A percentile compares a stretch with the other conserved stretches of the same genome.
Evolutionary conservation across 1,284 basidiomycete species (phyloP).

Genomic region (Apiotrichum brassicae): DNA sequence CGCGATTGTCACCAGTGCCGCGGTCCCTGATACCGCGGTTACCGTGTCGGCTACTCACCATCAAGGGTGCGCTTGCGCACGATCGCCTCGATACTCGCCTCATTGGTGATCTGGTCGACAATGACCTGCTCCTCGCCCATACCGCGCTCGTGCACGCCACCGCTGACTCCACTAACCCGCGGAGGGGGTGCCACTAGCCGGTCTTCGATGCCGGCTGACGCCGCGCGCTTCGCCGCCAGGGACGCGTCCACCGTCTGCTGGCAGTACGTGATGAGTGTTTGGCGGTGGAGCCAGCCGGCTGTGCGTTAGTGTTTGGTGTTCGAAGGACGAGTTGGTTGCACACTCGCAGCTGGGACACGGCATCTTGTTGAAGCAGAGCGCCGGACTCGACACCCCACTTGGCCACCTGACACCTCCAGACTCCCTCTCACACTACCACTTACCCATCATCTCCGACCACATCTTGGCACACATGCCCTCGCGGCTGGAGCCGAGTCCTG

Average conservation of each 20-base stretch:
- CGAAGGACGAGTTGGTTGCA: neutral
- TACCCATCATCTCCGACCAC: slow-evolving; percentile 77
- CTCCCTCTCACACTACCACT: slow-evolving; percentile 32
- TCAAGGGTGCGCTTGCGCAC: slow-evolving; percentile 69
- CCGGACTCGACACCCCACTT: no score
- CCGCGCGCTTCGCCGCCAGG: slow-evolving; percentile 55
- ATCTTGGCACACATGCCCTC: slow-evolving; percentile 66
- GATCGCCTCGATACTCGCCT: slow-evolving; percentile 71
- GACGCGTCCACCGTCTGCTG: slow-evolving; percentile 63
- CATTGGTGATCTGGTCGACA: slow-evolving; percentile 71
- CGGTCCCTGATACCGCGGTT: no score
- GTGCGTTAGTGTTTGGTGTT: neutral
- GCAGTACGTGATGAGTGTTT: slow-evolving; percentile 72
- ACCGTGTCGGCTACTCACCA: slow-evolving; percentile 58
- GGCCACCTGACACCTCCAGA: no score
- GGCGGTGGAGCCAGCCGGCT: slow-evolving; percentile 79
- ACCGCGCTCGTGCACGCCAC: slow-evolving; percentile 50
- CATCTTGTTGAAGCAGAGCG: no score
- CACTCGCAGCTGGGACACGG: no score
- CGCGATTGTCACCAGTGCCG: no score
- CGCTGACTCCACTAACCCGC: slow-evolving; percentile 13
- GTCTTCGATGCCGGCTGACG: slow-evolving; percentile 15
- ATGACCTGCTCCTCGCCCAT: slow-evolving; percentile 68
- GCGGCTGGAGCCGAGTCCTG: slow-evolving; percentile 31
- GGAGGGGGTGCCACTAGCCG: slow-evolving; percentile 10